Conservation (phyloP, 2,329 filamentous ascomycete species). For the Fusarium sp. region DNA sequence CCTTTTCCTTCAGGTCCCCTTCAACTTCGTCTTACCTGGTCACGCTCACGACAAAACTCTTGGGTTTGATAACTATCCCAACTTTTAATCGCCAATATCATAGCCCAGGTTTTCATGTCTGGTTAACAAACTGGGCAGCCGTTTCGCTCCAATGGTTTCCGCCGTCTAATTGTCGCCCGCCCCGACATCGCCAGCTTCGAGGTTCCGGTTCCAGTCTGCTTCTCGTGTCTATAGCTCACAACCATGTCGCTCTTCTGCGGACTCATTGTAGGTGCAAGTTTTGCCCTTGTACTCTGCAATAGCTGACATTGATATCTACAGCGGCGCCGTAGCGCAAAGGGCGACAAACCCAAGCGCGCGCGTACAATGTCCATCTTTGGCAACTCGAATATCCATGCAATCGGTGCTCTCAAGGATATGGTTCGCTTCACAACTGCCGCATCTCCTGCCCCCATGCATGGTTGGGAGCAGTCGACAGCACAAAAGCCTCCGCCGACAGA, state of each 20-base stretch:
- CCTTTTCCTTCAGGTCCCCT: constrained; percentile 18
- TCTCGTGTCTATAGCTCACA: constrained; percentile 14
- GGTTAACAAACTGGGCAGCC: constrained; percentile 12
- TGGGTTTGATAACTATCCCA: not conserved
- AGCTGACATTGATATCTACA: constrained; percentile 26
- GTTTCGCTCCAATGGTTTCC: constrained; percentile 39
- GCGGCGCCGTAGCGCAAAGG: constrained; percentile 26
- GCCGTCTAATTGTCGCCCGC: constrained; percentile 26
- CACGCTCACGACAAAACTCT: not conserved
- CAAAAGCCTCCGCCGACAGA: constrained; percentile 34
- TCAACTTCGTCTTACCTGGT: constrained; percentile 6
- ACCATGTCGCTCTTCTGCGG: constrained; percentile 40
- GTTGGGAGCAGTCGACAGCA: constrained; percentile 35
- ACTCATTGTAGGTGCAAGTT: constrained; percentile 32
- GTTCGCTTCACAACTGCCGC: constrained; percentile 49
- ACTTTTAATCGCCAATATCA: not conserved
- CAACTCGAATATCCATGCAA: constrained; percentile 49
- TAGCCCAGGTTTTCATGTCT: constrained; percentile 10
- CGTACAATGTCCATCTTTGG: constrained; percentile 56
- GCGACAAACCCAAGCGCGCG: constrained; percentile 46
- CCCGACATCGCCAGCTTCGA: constrained; percentile 35
- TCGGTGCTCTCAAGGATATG: constrained; percentile 48
- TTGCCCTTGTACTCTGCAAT: not conserved
- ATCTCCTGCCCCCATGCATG: constrained; percentile 44
- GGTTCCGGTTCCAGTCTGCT: constrained; percentile 2